phyloP scores from a whole-genome alignment of 495 filamentous ascomycete species.

The Neurospora intermedia region DNA sequence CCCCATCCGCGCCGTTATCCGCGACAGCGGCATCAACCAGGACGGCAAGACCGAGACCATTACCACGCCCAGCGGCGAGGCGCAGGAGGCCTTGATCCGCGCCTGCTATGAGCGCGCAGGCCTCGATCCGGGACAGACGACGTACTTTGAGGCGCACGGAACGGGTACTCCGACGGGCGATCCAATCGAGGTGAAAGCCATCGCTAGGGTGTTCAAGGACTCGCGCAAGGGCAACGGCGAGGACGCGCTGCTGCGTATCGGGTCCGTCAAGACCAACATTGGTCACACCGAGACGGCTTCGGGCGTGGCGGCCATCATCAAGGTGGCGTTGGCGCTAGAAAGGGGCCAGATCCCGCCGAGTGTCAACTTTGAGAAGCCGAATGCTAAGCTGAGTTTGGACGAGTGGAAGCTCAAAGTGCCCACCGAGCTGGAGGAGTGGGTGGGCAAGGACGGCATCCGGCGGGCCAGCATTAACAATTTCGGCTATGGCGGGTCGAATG shows the following conservation, averaged over 20 bases:
- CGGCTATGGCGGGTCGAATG: slow-evolving; percentile 18
- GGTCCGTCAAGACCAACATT: slow-evolving; percentile 33
- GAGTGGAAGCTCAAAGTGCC: slow-evolving; percentile 28
- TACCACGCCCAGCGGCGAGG: slow-evolving; percentile 35
- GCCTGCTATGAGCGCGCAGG: slow-evolving; percentile 37
- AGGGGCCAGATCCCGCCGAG: slow-evolving; percentile 33
- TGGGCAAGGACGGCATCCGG: slow-evolving; percentile 4
- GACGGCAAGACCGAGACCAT: slow-evolving; percentile 41
- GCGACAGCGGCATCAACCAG: slow-evolving; percentile 43
- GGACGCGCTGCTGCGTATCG: slow-evolving; percentile 23
- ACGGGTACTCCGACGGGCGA: slow-evolving; percentile 51
- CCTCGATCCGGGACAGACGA: slow-evolving; percentile 27
- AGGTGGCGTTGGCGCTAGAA: slow-evolving; percentile 29
- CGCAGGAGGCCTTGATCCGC: slow-evolving; percentile 43
- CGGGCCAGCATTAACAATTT: slow-evolving; percentile 17
- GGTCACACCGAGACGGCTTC: slow-evolving; percentile 33
- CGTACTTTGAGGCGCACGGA: slow-evolving; percentile 43
- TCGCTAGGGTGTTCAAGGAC: slow-evolving; percentile 32
- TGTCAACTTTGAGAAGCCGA: slow-evolving; percentile 31
- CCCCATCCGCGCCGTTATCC: slow-evolving; percentile 51
- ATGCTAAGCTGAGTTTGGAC: slow-evolving; percentile 27
- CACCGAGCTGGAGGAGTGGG: slow-evolving; percentile 13
- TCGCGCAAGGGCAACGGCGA: slow-evolving; percentile 15
- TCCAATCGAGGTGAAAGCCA: slow-evolving; percentile 41
- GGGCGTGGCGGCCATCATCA: slow-evolving; percentile 38